Conservation (phyloP, 768 basidiomycete genomes). For the Mycena haematopus region DNA sequence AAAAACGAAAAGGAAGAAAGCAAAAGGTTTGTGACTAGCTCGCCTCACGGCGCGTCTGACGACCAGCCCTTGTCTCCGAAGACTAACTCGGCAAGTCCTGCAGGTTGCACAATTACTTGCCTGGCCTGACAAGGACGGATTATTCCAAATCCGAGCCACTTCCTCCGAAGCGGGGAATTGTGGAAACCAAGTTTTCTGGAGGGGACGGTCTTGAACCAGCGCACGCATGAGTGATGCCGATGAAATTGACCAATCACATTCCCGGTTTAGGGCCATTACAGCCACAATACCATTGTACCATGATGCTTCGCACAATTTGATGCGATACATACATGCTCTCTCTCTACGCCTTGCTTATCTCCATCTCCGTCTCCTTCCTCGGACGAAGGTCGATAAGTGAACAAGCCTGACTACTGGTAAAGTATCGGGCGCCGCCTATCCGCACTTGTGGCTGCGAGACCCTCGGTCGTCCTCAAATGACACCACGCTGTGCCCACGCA, state of each 20-base stretch:
- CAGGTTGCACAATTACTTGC: conserved; percentile 93
- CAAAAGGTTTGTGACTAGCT: conserved; percentile 82
- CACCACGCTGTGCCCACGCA: too few species aligned
- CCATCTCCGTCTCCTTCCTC: too few species aligned
- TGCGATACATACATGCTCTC: neutral
- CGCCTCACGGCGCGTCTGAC: conserved; percentile 85
- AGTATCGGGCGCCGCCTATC: too few species aligned
- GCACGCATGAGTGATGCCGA: conserved; percentile 71
- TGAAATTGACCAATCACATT: conserved; percentile 74
- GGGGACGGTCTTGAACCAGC: conserved; percentile 94
- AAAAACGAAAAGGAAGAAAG: conserved; percentile 22
- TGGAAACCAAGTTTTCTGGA: conserved; percentile 94
- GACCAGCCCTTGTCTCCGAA: conserved; percentile 86
- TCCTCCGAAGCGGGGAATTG: conserved; percentile 70
- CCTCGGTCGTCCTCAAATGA: too few species aligned
- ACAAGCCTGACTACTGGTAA: too few species aligned
- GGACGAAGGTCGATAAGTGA: too few species aligned
- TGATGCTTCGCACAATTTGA: conserved; percentile 6
- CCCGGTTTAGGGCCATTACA: conserved; percentile 84
- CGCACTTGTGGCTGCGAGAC: too few species aligned
- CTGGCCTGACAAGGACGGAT: conserved; percentile 84
- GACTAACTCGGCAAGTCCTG: conserved; percentile 91
- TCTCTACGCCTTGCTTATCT: neutral
- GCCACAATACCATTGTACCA: conserved; percentile 61
- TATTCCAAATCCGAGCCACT: conserved; percentile 76